Evolutionary conservation across 2,329 filamentous ascomycete species (phyloP).

Genomic region (Myriosclerotinia scirpicola): DNA sequence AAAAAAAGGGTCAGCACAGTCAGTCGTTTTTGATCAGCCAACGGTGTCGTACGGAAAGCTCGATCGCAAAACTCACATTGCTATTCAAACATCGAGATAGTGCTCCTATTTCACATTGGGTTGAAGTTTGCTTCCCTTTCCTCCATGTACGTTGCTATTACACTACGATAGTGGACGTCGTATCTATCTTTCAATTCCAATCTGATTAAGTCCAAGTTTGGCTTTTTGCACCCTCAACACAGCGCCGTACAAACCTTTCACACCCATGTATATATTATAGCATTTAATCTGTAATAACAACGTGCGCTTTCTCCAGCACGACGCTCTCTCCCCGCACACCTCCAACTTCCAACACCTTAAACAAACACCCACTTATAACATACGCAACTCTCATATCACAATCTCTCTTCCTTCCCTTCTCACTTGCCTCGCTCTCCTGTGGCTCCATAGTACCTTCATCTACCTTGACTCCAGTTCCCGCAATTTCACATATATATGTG

Average conservation of each 20-base stretch:
- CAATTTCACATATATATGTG: slow-evolving; percentile 9
- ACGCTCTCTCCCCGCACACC: background rate
- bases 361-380: slow-evolving; percentile 6
- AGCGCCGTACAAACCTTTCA: background rate
- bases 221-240: background rate
- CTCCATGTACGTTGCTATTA: background rate
- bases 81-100: background rate
- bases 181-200: background rate
- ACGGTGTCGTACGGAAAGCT: background rate
- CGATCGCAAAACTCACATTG: background rate
- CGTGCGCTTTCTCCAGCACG: slow-evolving; percentile 8
- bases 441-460: slow-evolving; percentile 17
- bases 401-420: background rate
- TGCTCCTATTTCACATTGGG: background rate
- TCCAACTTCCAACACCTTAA: background rate
- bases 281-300: slow-evolving; percentile 6
- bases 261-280: background rate
- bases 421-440: slow-evolving; percentile 10
- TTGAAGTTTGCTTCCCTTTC: background rate
- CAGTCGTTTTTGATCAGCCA: background rate
- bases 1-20: background rate
- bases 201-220: background rate
- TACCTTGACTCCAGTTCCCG: background rate
- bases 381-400: slow-evolving; percentile 4
- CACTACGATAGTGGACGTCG: background rate